Evolutionary conservation across 805 yeast genomes (phyloP), one percentile per base, ranked within the genome.

Genomic region (Kregervanrija fluxuum): DNA sequence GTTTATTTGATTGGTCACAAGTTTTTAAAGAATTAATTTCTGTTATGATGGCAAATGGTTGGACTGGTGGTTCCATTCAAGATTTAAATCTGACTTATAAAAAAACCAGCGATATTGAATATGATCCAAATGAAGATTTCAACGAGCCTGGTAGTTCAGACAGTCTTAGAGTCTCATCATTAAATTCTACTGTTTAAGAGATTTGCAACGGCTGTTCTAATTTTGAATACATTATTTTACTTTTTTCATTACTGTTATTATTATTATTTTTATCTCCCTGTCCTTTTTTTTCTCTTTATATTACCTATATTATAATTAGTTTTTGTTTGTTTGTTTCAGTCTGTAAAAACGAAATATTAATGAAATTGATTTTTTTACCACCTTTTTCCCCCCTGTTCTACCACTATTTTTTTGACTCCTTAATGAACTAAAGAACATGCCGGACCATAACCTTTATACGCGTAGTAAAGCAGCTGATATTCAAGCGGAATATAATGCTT

Each of bases 21-120:
- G 68, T 64, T 17, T 64, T 61, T 54, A 65, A 66, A 49, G 69
- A 66, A 43, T 54, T 66, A 59, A 57, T 65, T 37, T 52, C 37
- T 36, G 55, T 56, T 43, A 56, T 63, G 41, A 50, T 66, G 44
- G 51, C 60, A 3, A 61, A 64, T 33, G 68, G 69, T 30, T 64
- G 64, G 63, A 55, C 56, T 32, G 68, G 69, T 16, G 54, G 67
- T n/a, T 65, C 67, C 3, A 56, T 57, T 13, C 41, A 60, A 17
- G 58, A 60, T 22, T 67, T 57, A 50, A 55, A 51, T 46, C 61
- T 62, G 14, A 66, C 63, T 14, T 38, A 35, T 34, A 30, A 40
- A 14, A 56, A 55, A 16, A 50, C 49, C 28, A 51, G 46, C 30
- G 51, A 49, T 32, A 51, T 43, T 12, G 55, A 50, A 10, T 59